Evolutionary conservation across 768 basidiomycete genomes (phyloP).

Genomic region (Zangia roseola): DNA sequence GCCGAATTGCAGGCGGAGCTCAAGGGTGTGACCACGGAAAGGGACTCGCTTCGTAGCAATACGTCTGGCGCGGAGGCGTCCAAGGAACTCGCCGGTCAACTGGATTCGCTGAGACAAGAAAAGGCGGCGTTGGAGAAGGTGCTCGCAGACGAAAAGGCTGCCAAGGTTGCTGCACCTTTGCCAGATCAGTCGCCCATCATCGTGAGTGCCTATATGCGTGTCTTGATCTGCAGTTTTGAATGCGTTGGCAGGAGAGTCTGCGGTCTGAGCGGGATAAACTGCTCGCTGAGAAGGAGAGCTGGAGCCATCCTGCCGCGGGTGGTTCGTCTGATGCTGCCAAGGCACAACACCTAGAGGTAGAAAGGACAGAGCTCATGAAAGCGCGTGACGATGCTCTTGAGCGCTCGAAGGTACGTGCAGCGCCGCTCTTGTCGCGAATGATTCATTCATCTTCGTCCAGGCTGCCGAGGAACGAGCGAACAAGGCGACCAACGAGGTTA

Average conservation of each 20-base stretch:
- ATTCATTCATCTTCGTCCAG: conserved; percentile 24
- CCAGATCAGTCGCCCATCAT: conserved; percentile 30
- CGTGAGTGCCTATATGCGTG: conserved; percentile 24
- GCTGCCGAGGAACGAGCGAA: conserved; percentile 42
- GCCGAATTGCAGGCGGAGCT: conserved; percentile 26
- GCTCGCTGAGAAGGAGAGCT: conserved; percentile 54
- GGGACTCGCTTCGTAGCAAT: conserved; percentile 24
- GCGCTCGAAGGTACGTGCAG: conserved; percentile 50
- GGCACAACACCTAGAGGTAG: conserved; percentile 52
- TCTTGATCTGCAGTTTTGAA: neutral
- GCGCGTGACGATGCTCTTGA: conserved; percentile 59
- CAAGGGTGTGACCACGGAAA: conserved; percentile 28
- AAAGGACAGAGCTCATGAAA: conserved; percentile 57
- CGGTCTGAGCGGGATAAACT: conserved; percentile 61
- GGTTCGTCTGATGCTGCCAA: conserved; percentile 34
- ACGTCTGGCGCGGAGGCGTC: conserved; percentile 18
- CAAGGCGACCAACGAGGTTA: conserved; percentile 44
- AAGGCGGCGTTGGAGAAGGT: conserved; percentile 39
- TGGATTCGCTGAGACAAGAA: conserved; percentile 37
- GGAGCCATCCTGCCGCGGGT: conserved; percentile 22
- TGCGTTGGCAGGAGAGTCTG: conserved; percentile 44
- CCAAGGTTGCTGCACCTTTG: conserved; percentile 18
- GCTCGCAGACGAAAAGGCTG: conserved; percentile 37
- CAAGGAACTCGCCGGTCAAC: conserved; percentile 33
- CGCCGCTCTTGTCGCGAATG: neutral